Conservation (phyloP, 768 basidiomycete genomes). For the Gymnopilus junonius region DNA sequence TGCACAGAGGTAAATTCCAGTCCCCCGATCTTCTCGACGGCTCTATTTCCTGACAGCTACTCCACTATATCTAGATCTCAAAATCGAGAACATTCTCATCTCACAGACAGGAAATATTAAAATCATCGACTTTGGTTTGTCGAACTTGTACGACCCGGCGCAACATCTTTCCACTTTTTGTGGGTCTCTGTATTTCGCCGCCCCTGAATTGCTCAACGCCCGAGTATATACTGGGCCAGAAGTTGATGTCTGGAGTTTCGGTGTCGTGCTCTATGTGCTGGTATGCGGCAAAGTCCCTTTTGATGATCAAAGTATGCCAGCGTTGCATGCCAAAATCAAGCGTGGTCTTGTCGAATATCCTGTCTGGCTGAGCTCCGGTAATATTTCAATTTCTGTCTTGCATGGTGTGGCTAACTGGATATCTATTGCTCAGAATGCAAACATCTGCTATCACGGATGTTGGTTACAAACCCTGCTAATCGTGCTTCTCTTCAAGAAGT, state of each 20-base stretch:
- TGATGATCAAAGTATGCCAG: conserved; percentile 99
- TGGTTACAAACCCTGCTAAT: conserved; percentile 88
- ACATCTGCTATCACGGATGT: conserved; percentile 89
- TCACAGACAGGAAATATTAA: conserved; percentile 99
- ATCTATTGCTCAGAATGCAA: conserved; percentile 91
- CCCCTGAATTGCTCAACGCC: conserved; percentile 95
- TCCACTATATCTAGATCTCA: conserved; percentile 65
- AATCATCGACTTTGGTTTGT: conserved; percentile 99
- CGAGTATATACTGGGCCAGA: conserved; percentile 97
- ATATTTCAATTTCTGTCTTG: conserved; percentile 26
- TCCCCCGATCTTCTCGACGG: conserved; percentile 16
- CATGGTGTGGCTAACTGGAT: conserved; percentile 8
- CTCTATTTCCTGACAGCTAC: conserved; percentile 4
- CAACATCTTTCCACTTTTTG: conserved; percentile 92
- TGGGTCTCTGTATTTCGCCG: conserved; percentile 97
- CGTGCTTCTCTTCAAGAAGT: conserved; percentile 88
- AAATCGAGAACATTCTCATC: conserved; percentile 99
- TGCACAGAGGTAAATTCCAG: conserved; percentile 74
- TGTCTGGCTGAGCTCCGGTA: conserved; percentile 93
- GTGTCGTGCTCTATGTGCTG: conserved; percentile 95
- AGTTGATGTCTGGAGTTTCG: conserved; percentile 99
- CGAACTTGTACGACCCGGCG: conserved; percentile 89
- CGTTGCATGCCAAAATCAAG: conserved; percentile 98
- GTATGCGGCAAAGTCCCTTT: conserved; percentile 99
- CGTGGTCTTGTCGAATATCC: conserved; percentile 97